Base-by-base conservation (phyloP, 139 green algal species). In the Chlamydomonas sphaeroides region DNA sequence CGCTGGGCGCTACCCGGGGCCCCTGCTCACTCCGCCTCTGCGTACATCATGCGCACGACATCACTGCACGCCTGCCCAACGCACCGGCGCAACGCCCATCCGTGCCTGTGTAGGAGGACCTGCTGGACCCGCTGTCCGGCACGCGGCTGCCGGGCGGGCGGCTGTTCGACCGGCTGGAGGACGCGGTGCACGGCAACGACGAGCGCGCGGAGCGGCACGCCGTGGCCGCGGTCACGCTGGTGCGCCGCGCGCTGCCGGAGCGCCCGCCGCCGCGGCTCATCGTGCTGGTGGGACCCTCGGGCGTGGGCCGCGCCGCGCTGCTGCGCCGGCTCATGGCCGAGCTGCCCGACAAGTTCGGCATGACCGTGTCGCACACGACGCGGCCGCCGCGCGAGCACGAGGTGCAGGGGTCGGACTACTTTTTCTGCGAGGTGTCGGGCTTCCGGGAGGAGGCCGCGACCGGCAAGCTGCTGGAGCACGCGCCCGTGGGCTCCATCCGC, bases 141-240 rank as follows among this genome's bases (percentile, higher is more conserved):
- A 84, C 67, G 7, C 78, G 78, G 32, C n/a, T 88, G 6, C n/a
- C 57, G 11, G 87, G 88, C 32, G 89, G 88, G 49, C 68, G 82
- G 39, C 56, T 94, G 59, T 94, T 93, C 86, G 91, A 94, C 77
- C 84, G 90, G 8, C 88, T 95, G 59, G 88, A 93, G 62, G 89
- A 92, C 25, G 67, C 86, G 1, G 65, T 90, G 71, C 69, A 53
- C 20, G 80, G 75, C 56, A 87, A 83, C 30, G 85, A 68, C 21
- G 57, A 72, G 59, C 63, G 73, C 35, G 30, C 35, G 23, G 86
- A 90, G 73, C 80, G 85, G 35, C 61, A 71, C 45, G 80, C 82
- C 11, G 65, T 94, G 23, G 89, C 86, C 25, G 89, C 87, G 5
- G 90, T 88, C 32, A 89, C 79, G 53, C 79, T 95, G 8, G 73